Evolutionary conservation across 305 asterid genomes (phyloP).

Genomic region (Plantago lanceolata): DNA sequence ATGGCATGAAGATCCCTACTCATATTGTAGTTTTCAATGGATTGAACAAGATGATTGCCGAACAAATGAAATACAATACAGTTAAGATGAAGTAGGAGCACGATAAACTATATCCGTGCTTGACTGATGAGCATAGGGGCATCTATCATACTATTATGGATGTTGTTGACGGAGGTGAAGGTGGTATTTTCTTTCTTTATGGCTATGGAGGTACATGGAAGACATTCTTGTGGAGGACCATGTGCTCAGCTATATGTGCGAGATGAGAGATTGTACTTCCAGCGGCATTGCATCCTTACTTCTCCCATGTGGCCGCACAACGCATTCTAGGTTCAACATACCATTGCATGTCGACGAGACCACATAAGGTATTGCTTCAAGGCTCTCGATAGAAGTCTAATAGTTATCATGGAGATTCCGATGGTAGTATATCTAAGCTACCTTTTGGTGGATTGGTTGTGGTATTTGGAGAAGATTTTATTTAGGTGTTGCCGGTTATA

Average conservation of each 20-base stretch:
- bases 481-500: background rate
- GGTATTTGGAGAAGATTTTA: no score
- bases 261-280: background rate
- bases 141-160: background rate
- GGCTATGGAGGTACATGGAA: background rate
- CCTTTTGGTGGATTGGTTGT: background rate
- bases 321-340: background rate
- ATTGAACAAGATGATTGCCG: background rate
- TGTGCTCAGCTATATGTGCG: background rate
- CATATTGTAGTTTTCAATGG: no score
- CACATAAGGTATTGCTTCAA: background rate
- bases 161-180: background rate
- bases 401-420: background rate
- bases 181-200: background rate
- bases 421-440: background rate
- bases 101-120: background rate
- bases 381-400: background rate
- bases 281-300: no score
- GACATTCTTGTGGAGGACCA: background rate
- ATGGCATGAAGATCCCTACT: no score
- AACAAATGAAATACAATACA: background rate
- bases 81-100: background rate
- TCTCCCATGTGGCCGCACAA: background rate
- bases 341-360: no score
- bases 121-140: background rate